Evolutionary conservation across 2,329 filamentous ascomycete species (phyloP).

Genomic region (Botrytis galanthina): DNA sequence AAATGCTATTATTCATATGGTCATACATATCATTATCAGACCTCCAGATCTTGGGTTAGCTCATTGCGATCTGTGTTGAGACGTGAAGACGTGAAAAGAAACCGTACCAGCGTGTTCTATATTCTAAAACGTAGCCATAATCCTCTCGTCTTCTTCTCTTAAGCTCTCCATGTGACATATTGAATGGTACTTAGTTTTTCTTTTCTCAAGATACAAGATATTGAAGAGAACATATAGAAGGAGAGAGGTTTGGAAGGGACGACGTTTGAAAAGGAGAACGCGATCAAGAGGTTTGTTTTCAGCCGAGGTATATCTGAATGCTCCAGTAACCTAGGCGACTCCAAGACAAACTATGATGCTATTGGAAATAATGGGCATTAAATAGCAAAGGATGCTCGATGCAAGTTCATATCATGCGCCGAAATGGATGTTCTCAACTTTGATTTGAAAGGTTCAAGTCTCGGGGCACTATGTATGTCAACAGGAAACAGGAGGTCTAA

Average conservation of each 20-base stretch:
- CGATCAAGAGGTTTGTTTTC: not conserved
- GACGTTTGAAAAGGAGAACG: not conserved
- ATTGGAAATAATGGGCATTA: not conserved
- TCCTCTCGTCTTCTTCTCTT: slow-evolving; percentile 67
- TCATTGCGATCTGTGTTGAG: not conserved
- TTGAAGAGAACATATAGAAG: not conserved
- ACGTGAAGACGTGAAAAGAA: not conserved
- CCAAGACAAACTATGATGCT: not conserved
- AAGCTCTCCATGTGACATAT: slow-evolving; percentile 42
- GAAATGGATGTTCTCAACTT: not conserved
- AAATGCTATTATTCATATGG: slow-evolving; percentile 89
- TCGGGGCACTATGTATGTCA: not conserved
- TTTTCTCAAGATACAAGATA: not conserved
- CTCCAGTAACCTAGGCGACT: not conserved
- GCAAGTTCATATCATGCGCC: not conserved
- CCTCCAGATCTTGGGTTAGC: slow-evolving; percentile 47
- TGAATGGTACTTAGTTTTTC: not conserved
- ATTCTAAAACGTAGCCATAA: slow-evolving; percentile 77
- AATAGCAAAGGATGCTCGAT: not conserved
- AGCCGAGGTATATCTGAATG: not conserved
- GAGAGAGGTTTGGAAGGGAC: not conserved
- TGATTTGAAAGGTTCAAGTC: not conserved
- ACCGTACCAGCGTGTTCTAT: slow-evolving; percentile 77
- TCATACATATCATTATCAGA: slow-evolving; percentile 93
- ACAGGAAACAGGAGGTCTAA: not conserved